These are phyloP conservation scores for Clonostachys rhizophaga DNA, from an alignment of 2,329 filamentous ascomycete species.

Conservation along the genomic window DNA sequence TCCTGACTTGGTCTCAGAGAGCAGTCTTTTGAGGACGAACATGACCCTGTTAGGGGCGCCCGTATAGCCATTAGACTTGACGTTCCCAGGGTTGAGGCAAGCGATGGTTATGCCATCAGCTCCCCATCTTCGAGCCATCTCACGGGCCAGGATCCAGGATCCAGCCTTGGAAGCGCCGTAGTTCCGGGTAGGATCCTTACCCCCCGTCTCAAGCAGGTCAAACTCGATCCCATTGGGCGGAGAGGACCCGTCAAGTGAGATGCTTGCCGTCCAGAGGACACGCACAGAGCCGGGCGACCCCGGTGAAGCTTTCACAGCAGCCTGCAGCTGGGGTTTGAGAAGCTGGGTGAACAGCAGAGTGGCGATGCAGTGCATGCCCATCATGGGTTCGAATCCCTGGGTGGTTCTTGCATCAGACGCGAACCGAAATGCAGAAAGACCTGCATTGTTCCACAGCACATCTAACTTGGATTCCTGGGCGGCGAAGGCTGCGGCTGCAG, in stretches of 20 bases:
- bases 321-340: conserved; percentile 23
- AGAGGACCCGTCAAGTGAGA: conserved; percentile 13
- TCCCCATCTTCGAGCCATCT: conserved; percentile 17
- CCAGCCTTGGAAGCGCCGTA: conserved; percentile 26
- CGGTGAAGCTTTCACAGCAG: conserved; percentile 9
- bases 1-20: conserved; percentile 22
- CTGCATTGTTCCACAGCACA: conserved; percentile 33
- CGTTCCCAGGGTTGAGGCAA: conserved; percentile 25
- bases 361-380: conserved; percentile 26
- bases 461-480: conserved; percentile 19
- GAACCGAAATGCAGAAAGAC: conserved; percentile 1
- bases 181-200: conserved; percentile 15
- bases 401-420: neutral
- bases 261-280: conserved; percentile 23
- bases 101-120: conserved; percentile 18
- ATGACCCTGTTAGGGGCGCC: conserved; percentile 8
- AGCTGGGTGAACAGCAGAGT: conserved; percentile 24
- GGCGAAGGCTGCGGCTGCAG: conserved; percentile 13
- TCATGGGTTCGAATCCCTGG: conserved; percentile 24
- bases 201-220: conserved; percentile 9
- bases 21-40: conserved; percentile 10
- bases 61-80: conserved; percentile 15
- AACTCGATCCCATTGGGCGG: conserved; percentile 20
- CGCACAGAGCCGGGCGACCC: conserved; percentile 11
- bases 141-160: conserved; percentile 21